Conservation (phyloP, 306 rosid species). For the Ceratonia siliqua region DNA sequence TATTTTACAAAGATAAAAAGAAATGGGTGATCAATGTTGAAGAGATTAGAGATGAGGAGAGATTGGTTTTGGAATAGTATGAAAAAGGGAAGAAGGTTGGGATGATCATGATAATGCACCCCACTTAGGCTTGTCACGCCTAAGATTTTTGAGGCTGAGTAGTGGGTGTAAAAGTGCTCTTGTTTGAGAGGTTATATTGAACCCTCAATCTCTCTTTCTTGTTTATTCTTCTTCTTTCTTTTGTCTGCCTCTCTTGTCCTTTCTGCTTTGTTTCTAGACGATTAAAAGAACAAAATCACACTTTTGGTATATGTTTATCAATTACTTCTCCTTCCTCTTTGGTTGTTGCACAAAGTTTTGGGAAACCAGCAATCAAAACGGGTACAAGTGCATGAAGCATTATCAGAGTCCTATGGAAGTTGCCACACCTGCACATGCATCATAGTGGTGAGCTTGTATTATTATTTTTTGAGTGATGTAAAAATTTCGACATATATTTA, state of each 20-base stretch:
- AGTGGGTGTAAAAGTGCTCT: conserved; percentile 52
- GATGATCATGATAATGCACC: conserved; percentile 64
- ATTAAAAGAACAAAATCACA: neutral
- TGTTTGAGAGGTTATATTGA: conserved; percentile 34
- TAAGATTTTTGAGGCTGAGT: conserved; percentile 56
- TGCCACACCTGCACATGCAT: conserved; percentile 9
- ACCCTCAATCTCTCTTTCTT: conserved; percentile 33
- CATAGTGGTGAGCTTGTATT: too few relatives aligned
- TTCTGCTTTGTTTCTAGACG: conserved; percentile 9
- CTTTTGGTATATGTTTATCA: neutral
- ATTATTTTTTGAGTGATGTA: too few relatives aligned
- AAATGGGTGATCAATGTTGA: conserved; percentile 37
- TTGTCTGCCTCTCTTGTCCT: conserved; percentile 9
- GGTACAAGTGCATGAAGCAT: neutral
- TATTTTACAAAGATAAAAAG: conserved; percentile 36
- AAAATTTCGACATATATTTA: too few relatives aligned
- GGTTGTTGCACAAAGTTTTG: neutral
- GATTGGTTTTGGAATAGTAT: conserved; percentile 27
- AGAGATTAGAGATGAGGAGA: conserved; percentile 6
- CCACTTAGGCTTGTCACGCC: conserved; percentile 82
- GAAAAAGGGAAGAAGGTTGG: conserved; percentile 22
- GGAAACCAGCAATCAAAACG: neutral
- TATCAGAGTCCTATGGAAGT: neutral
- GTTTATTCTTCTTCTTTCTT: neutral
- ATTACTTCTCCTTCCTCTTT: neutral